Evolutionary conservation across 257 asterid genomes (phyloP), one percentile per base, ranked within the genome.

Genomic region (Gynochthodes officinalis): DNA sequence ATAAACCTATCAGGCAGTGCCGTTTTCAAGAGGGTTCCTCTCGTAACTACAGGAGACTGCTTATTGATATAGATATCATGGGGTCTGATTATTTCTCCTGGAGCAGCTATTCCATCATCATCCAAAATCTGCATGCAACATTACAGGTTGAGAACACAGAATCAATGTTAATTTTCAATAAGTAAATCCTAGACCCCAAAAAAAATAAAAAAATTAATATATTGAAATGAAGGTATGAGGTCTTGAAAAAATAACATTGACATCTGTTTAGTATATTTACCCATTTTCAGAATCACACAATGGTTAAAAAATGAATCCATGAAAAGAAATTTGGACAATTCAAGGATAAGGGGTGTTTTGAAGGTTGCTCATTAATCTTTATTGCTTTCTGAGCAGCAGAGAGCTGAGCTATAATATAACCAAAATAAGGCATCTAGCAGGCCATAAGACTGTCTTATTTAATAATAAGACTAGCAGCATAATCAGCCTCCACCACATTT

Each of bases 91-190:
- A 84, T 87, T 83, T 89, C 87, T 81, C 99, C 99, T 52, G 99
- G 99, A 85, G 99, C 80, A 78, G 97, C 99, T 39, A 91, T 27
- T 80, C 99, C 99, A 84, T 94, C 99, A 72, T 87, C 87, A 83
- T 94, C 98, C 82, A 94, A 77, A 84, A 89, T 86, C 96, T 92
- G 87, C 70, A 76, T 28, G 78, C 43, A 73, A 53, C 46, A 65
- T 28, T 76, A 76, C 46, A 65, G 48, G 25, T 76, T 69, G 46
- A 74, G 70, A 70, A 60, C 28, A 69, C 40, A 48, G 25, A 61
- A 39, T 30, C 37, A 67, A 44, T 27, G 43, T 27, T 43, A 15
- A 19, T 53, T 37, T 21, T 27, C 50, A 67, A n/a, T 7, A 46
- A 30, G 42, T 16, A 67, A 67, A 74, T 40, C n/a, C 57, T 57